Base-by-base conservation (phyloP, 352 stramenopile species). In the Pythium apleroticum region DNA sequence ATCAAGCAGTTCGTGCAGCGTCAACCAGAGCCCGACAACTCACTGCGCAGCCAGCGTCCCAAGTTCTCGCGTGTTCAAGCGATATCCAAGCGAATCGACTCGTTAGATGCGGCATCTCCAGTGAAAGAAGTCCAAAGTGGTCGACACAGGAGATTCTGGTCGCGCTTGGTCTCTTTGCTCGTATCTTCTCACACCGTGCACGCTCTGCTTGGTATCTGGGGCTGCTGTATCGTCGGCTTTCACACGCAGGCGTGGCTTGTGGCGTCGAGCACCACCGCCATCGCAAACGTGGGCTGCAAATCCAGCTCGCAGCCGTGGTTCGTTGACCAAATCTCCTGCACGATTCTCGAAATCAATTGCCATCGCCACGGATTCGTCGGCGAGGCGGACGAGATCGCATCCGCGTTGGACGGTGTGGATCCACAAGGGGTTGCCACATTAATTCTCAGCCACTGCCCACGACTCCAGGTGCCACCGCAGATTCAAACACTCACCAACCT, bases 341-440 rank as follows among this genome's bases (percentile, higher is more conserved):
- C 63, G 12, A 46, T 74, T 1, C 52, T 73, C 4, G 66, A 69
- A 39, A 69, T 73, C 57, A 73, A 73, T 57, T 73, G 66, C 57
- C 45, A 69, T 37, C 61, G 60, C 15, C 60, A 50, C 11, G 61
- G 46, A 10, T 50, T 69, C 33, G 41, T 11, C 14, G 66, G 66
- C 3, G 1, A 25, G 0, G 20, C 22, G 0, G 15, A 55, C 14
- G 66, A 73, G 45, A 65, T 73, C 24, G 52, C 31, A 5, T 39
- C 37, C 0, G 54, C 48, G 17, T 33, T 73, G 12, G 20, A 17
- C 4, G 31, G 43, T 2, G 50, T 73, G 5, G 45, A 69, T 17
- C 1, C 66, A 1, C 14, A 22, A 3, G 56, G 56, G 0, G 14
- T 73, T 4, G 17, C 11, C 3, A 50, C 41, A 2, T 35, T 73